A percentile compares a stretch with the other conserved stretches of the same genome.
phyloP scores from a whole-genome alignment of 1,284 basidiomycete species.

The Leccinum subfulvum region DNA sequence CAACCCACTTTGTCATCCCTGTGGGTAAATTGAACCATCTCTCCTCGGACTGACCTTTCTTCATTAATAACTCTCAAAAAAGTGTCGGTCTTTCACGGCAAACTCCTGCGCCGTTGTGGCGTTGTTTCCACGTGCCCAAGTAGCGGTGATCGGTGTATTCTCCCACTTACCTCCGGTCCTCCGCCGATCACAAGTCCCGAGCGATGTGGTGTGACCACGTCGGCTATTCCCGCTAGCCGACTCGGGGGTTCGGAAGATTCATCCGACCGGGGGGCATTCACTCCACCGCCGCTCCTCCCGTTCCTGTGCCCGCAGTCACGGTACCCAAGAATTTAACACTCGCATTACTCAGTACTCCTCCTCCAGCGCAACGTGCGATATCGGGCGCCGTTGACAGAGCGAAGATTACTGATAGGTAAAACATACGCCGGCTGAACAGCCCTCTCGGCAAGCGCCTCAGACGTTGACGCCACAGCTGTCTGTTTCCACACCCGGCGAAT shows the following conservation, averaged over 20 bases:
- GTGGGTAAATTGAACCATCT: neutral
- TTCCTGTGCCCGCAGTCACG: neutral
- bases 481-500: no score
- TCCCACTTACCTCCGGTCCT: neutral
- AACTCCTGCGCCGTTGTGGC: slow-evolving; percentile 6
- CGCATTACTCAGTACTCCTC: neutral
- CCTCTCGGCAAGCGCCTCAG: neutral
- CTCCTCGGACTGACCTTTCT: neutral
- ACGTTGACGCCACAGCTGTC: no score
- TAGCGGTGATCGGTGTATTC: neutral
- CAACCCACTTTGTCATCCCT: neutral
- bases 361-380: neutral
- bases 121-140: neutral
- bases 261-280: neutral
- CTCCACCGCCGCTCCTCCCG: neutral
- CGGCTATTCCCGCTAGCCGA: neutral
- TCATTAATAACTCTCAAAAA: neutral
- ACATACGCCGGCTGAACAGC: neutral
- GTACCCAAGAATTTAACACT: neutral
- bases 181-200: neutral
- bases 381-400: neutral
- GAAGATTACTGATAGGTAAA: neutral
- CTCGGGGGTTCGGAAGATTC: neutral
- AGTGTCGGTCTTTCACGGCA: neutral
- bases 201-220: neutral